Evolutionary conservation across 2,329 filamentous ascomycete genomes (phyloP).

Genomic region (Cercospora canescens): DNA sequence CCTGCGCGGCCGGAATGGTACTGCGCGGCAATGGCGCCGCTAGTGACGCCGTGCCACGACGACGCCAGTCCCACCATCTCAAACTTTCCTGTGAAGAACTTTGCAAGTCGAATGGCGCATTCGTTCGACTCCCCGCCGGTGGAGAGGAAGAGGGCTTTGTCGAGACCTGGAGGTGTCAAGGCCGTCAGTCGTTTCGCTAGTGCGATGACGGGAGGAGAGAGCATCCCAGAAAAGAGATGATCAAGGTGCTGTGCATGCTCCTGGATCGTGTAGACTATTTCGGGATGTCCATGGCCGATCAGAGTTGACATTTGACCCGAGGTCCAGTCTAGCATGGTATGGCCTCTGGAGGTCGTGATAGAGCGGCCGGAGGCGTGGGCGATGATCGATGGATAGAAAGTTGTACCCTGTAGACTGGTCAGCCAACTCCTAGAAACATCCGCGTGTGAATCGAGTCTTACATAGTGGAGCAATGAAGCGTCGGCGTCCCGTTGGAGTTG

Average conservation of each 20-base stretch:
- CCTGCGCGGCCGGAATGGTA: constrained; percentile 56
- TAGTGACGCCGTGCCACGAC: constrained; percentile 64
- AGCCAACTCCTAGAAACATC: not conserved
- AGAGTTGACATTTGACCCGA: constrained; percentile 61
- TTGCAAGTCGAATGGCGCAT: constrained; percentile 65
- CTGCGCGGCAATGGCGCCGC: constrained; percentile 53
- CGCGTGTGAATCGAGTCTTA: not conserved
- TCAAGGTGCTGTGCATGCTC: constrained; percentile 55
- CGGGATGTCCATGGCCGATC: constrained; percentile 58
- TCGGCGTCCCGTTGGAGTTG: constrained; percentile 23
- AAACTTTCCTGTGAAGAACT: constrained; percentile 64
- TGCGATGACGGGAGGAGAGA: constrained; percentile 58
- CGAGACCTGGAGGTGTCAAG: constrained; percentile 51
- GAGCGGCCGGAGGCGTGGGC: constrained; percentile 20
- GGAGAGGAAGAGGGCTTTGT: constrained; percentile 59
- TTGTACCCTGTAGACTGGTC: constrained; percentile 12
- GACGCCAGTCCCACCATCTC: constrained; percentile 62
- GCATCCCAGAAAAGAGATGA: constrained; percentile 61
- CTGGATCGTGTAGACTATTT: constrained; percentile 56
- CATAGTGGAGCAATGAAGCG: constrained; percentile 21
- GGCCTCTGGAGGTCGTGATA: constrained; percentile 21
- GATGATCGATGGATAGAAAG: constrained; percentile 26
- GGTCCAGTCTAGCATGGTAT: constrained; percentile 58
- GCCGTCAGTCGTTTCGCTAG: constrained; percentile 53
- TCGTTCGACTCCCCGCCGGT: constrained; percentile 59